These are phyloP conservation scores for Angophora floribunda DNA, from an alignment of 345 rosid species.

Conservation along the genomic window DNA sequence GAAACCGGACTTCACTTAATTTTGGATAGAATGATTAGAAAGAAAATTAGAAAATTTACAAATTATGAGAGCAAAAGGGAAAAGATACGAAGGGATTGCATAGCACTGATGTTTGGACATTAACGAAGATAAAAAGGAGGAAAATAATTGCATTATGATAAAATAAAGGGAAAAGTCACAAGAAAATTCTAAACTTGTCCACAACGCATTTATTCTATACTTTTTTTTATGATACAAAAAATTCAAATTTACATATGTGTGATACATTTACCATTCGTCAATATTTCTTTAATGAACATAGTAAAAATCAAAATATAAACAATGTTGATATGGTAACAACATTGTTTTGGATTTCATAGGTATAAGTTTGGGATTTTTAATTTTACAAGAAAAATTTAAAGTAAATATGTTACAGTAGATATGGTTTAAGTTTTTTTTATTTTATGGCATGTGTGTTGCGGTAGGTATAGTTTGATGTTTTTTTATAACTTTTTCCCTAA, in stretches of 20 bases:
- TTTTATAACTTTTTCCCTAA: no score
- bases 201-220: no score
- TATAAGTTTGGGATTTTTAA: no score
- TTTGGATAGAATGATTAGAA: not conserved
- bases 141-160: not conserved
- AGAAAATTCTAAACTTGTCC: not conserved
- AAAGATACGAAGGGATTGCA: not conserved
- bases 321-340: not conserved
- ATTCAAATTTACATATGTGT: not conserved
- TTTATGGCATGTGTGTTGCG: fast-evolving
- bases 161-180: no score
- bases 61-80: not conserved
- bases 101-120: not conserved
- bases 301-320: not conserved
- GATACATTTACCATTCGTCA: not conserved
- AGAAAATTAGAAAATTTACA: not conserved
- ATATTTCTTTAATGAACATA: no score
- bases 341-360: no score
- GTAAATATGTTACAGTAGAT: not conserved
- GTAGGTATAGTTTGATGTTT: not conserved
- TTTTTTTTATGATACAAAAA: no score
- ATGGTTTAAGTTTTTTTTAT: no score
- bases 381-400: no score
- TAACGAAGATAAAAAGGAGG: not conserved
- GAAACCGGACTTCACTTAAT: no score